These are phyloP conservation scores for Cytospora paraplurivora DNA, from an alignment of 2,329 filamentous ascomycete species.

Conservation along the genomic window DNA sequence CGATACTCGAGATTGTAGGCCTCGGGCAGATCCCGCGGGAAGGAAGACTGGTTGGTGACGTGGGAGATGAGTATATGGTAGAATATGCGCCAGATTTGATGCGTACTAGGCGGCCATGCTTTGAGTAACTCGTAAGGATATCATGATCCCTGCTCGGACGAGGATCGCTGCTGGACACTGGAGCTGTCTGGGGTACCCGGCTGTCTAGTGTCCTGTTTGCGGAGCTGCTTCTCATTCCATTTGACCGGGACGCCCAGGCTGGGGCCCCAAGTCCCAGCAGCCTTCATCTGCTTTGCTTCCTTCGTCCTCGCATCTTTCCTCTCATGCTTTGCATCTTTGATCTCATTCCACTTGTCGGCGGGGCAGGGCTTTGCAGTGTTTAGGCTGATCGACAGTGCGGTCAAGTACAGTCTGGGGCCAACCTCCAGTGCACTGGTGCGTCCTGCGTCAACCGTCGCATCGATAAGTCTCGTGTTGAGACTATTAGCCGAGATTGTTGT, in stretches of 20 bases:
- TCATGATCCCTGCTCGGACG: background rate
- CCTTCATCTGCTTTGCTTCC: slow-evolving; percentile 28
- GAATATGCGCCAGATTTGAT: too few species aligned
- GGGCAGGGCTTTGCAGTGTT: slow-evolving; percentile 27
- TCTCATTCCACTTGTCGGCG: slow-evolving; percentile 28
- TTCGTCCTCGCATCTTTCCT: slow-evolving; percentile 25
- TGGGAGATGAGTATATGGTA: too few species aligned
- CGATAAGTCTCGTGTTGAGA: slow-evolving; percentile 66
- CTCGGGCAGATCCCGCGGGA: too few species aligned
- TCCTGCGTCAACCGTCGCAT: slow-evolving; percentile 36
- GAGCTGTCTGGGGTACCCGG: slow-evolving; percentile 4
- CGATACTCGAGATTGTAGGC: too few species aligned
- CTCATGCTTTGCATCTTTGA: slow-evolving; percentile 27
- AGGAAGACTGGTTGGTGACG: too few species aligned
- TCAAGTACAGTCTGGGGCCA: slow-evolving; percentile 23
- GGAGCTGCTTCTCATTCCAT: slow-evolving; percentile 25
- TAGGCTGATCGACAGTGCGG: slow-evolving; percentile 25
- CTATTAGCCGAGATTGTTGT: slow-evolving; percentile 74
- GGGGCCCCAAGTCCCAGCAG: slow-evolving; percentile 23
- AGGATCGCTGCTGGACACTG: slow-evolving; percentile 3
- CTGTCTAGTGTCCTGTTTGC: slow-evolving; percentile 16
- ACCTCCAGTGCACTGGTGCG: slow-evolving; percentile 23
- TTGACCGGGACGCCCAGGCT: slow-evolving; percentile 26
- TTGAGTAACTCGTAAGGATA: background rate
- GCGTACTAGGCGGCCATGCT: background rate